Evolutionary conservation across 2,329 filamentous ascomycete species (phyloP).

Genomic region (Clonostachys chloroleuca): DNA sequence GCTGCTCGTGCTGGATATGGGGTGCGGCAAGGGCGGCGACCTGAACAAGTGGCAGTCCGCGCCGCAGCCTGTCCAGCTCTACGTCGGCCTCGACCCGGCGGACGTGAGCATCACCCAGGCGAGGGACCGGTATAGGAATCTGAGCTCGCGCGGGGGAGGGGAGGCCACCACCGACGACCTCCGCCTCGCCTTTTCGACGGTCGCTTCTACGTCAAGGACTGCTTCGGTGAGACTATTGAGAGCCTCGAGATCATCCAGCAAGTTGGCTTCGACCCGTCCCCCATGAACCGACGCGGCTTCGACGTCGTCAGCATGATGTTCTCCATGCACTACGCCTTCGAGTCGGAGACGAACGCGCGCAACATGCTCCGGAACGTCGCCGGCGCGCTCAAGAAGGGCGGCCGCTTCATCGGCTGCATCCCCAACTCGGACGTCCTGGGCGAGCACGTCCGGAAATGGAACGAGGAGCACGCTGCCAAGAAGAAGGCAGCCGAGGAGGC

Average conservation of each 20-base stretch:
- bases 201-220: slow-evolving; percentile 88
- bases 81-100: slow-evolving; percentile 91
- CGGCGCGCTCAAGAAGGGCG: slow-evolving; percentile 85
- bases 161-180: slow-evolving; percentile 29
- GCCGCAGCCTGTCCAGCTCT: slow-evolving; percentile 85
- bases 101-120: slow-evolving; percentile 91
- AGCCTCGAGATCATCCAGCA: slow-evolving; percentile 78
- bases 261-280: slow-evolving; percentile 79
- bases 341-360: slow-evolving; percentile 82
- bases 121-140: slow-evolving; percentile 72
- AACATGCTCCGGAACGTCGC: slow-evolving; percentile 94
- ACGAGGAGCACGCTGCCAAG: slow-evolving; percentile 43
- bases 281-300: slow-evolving; percentile 76
- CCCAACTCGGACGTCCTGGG: slow-evolving; percentile 94
- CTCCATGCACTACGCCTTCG: slow-evolving; percentile 98
- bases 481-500: slow-evolving; percentile 29
- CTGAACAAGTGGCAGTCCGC: slow-evolving; percentile 94
- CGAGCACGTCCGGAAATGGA: slow-evolving; percentile 71
- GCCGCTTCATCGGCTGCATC: slow-evolving; percentile 89
- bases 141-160: slow-evolving; percentile 50
- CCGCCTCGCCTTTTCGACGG: slow-evolving; percentile 69
- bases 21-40: slow-evolving; percentile 95
- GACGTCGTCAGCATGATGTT: slow-evolving; percentile 99
- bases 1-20: slow-evolving; percentile 84
- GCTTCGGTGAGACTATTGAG: slow-evolving; percentile 79